These are phyloP conservation scores for Simmondsia chinensis DNA, from an alignment of 148 eudicot species.

Conservation along the genomic window DNA sequence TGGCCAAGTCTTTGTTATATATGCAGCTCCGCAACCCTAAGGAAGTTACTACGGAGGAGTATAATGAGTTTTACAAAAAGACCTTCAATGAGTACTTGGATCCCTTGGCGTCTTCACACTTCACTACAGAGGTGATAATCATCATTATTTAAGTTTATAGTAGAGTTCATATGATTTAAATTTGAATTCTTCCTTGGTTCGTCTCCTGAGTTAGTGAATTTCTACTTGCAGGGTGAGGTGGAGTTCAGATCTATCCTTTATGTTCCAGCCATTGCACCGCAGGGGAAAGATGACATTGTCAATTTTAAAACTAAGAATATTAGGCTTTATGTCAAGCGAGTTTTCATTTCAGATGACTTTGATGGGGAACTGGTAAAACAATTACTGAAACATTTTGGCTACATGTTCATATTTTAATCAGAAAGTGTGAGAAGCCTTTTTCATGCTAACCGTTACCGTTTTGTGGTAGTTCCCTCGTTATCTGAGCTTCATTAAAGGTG, in stretches of 20 bases:
- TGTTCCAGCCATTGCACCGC: conserved; percentile 71
- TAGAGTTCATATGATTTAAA: too few species aligned
- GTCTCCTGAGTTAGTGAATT: background rate
- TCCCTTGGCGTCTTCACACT: conserved; percentile 93
- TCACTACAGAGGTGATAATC: conserved; percentile 78
- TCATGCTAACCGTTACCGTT: conserved; percentile 1
- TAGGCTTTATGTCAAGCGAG: conserved; percentile 89
- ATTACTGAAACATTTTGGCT: background rate
- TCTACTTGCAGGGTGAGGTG: conserved; percentile 75
- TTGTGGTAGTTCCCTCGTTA: conserved; percentile 72
- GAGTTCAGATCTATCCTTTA: conserved; percentile 86
- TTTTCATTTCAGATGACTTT: conserved; percentile 96
- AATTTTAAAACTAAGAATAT: conserved; percentile 89
- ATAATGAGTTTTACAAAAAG: conserved; percentile 84
- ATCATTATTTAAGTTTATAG: too few species aligned
- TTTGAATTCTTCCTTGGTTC: background rate
- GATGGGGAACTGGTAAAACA: conserved; percentile 89
- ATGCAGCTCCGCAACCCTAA: conserved; percentile 86
- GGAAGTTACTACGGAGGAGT: conserved; percentile 83
- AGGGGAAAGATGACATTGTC: conserved; percentile 65
- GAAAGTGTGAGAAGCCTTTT: too few species aligned
- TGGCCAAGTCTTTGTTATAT: background rate
- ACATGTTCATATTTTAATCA: too few species aligned
- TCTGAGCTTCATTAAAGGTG: conserved; percentile 89
- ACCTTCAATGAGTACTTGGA: conserved; percentile 86